phyloP scores from a whole-genome alignment of 2,329 filamentous ascomycete species.

The Nothopassalora personata region DNA sequence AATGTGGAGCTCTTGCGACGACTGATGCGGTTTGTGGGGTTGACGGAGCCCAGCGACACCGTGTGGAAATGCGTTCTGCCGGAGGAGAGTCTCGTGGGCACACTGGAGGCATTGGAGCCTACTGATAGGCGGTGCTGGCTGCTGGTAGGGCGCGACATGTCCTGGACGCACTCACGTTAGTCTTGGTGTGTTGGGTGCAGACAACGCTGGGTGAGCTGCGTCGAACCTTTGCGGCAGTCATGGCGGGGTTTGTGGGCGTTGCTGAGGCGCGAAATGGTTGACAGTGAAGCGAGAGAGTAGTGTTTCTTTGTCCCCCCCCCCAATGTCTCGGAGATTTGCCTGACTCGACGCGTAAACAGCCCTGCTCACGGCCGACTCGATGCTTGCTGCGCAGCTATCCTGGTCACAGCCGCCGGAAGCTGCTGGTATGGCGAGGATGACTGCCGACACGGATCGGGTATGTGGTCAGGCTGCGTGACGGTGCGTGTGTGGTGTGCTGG shows the following conservation, averaged over 20 bases:
- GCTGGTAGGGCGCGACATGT: constrained; percentile 26
- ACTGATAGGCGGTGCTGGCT: constrained; percentile 42
- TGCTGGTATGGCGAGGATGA: neutral
- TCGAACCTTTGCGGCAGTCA: constrained; percentile 8
- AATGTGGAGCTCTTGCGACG: constrained; percentile 90
- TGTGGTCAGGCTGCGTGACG: neutral
- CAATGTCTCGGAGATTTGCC: neutral
- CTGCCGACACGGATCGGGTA: neutral
- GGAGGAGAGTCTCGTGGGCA: constrained; percentile 59
- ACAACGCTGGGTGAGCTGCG: neutral
- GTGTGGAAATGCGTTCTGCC: constrained; percentile 75
- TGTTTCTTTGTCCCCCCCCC: neutral
- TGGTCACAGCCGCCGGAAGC: neutral
- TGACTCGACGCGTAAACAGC: constrained; percentile 1
- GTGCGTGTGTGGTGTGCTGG: neutral
- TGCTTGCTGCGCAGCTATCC: neutral
- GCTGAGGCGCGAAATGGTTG: neutral
- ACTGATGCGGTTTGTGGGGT: constrained; percentile 77
- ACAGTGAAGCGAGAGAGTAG: neutral
- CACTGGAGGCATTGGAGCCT: constrained; percentile 55
- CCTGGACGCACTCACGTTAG: constrained; percentile 2
- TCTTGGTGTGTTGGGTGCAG: neutral
- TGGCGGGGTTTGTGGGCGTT: neutral
- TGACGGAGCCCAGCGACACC: constrained; percentile 69
- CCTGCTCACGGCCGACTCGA: neutral